Evolutionary conservation across 1,284 basidiomycete species (phyloP).

Genomic region (Papiliotrema flavescens): DNA sequence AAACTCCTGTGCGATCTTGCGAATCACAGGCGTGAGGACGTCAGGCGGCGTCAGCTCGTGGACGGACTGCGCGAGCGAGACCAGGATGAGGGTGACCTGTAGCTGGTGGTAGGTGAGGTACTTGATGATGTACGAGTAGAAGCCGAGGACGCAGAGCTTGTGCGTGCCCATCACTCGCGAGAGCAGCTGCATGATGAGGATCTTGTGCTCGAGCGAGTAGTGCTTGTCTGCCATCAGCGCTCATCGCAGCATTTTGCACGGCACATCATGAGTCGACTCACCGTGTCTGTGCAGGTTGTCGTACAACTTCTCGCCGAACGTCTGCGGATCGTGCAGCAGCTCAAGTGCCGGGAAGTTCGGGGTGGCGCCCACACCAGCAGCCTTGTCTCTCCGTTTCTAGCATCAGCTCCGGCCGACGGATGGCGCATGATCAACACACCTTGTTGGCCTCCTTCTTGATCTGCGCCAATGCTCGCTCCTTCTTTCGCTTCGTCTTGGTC

Average conservation of each 20-base stretch:
- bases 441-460: constrained; percentile 61
- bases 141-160: constrained; percentile 89
- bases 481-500: constrained; percentile 85
- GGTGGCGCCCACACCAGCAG: constrained; percentile 48
- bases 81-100: constrained; percentile 89
- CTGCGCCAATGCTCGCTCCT: constrained; percentile 59
- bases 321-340: constrained; percentile 91
- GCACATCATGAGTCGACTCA: constrained; percentile 14
- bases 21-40: constrained; percentile 79
- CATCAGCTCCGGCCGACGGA: neutral
- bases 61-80: constrained; percentile 89
- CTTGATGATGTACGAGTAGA: constrained; percentile 92
- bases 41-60: constrained; percentile 96
- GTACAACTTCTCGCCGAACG: constrained; percentile 92
- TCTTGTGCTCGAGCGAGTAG: constrained; percentile 93
- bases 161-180: constrained; percentile 92
- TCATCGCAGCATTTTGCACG: neutral
- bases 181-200: constrained; percentile 94
- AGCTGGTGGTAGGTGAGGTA: constrained; percentile 93
- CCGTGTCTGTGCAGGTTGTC: constrained; percentile 73
- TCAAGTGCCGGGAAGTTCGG: constrained; percentile 92
- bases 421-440: constrained; percentile 46
- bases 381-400: constrained; percentile 60
- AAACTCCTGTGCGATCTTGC: constrained; percentile 92
- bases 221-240: constrained; percentile 64